Evolutionary conservation across 2,329 filamentous ascomycete genomes (phyloP).

Genomic region (Sarocladium strictum): DNA sequence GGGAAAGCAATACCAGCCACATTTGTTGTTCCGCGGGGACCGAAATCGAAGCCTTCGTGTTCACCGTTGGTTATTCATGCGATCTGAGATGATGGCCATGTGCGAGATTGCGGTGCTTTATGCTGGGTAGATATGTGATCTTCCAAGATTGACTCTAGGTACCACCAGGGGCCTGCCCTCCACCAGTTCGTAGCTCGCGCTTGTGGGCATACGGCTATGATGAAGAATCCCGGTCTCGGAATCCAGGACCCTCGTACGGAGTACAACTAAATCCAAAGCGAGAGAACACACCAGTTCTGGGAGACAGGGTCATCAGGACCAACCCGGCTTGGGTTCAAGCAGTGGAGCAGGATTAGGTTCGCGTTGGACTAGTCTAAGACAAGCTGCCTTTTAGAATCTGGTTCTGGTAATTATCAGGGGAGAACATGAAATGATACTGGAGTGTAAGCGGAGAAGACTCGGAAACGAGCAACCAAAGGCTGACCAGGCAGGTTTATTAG

Average conservation of each 20-base stretch:
- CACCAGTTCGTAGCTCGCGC: conserved; percentile 2
- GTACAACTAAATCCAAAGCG: not conserved
- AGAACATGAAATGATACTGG: no score
- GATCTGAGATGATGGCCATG: not conserved
- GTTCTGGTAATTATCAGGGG: no score
- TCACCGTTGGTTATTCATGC: not conserved
- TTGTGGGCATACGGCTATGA: not conserved
- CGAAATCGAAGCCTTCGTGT: not conserved
- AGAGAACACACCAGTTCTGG: not conserved
- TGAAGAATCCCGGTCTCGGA: conserved; percentile 5
- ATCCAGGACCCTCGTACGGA: not conserved
- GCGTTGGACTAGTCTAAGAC: no score
- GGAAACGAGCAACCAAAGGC: no score
- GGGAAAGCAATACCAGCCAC: no score
- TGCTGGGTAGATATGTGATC: not conserved
- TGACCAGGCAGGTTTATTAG: no score
- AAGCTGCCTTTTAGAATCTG: no score
- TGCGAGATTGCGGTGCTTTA: conserved; percentile 1
- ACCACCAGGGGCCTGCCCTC: not conserved
- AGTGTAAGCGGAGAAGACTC: no score
- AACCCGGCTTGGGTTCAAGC: not conserved
- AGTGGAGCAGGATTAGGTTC: not conserved
- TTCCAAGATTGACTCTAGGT: not conserved
- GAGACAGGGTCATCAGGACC: not conserved
- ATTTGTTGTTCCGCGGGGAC: not conserved